Evolutionary conservation across 108 stramenopile genomes (phyloP), one percentile per base, ranked within the genome.

Genomic region (Cyclostephanos tholiformis): DNA sequence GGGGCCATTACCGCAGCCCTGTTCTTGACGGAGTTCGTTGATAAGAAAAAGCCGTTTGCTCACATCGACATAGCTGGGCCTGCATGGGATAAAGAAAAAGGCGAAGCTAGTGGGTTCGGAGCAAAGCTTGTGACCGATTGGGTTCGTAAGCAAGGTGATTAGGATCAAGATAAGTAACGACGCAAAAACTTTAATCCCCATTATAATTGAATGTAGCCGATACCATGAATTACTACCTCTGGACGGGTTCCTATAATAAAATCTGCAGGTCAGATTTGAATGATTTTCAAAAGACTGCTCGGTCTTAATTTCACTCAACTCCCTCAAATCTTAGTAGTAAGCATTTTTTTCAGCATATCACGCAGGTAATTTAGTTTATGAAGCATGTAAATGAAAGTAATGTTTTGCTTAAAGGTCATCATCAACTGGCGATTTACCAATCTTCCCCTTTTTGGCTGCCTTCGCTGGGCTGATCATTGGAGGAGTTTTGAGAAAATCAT

Each of bases 81-180:
- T n/a, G 95, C 97, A 7, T 99, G 98, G 98, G 89, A 91, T 64
- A 46, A 46, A 46, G 85, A 87, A 58, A 85, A 87, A 69, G 69
- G 35, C 38, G 95, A 94, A 10, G 94, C 95, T 41, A 99, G 97
- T 29, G 98, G 98, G 20, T 97, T 91, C 76, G 98, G 98, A 26
- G 91, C 95, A 9, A 92, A 94, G 82, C 77, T 96, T 29, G 91
- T 96, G 0, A 76, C 88, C 6, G 87, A 97, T 51, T 98, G 96
- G 95, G 88, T 98, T 13, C 65, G 66, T 29, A 87, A 88, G 29
- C 91, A 92, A 72, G 79, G 79, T n/a, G 58, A 84, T 52, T 77
- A 74, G 23, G 51, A 27, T 16, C 26, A 12, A 26, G 32, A 32
- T 32, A 32, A 32, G 4, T 32, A 32, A 32, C 4, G 32, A 32